Base-by-base conservation (phyloP, 495 filamentous ascomycete species). In the Hypoxylon crocopeplum region DNA sequence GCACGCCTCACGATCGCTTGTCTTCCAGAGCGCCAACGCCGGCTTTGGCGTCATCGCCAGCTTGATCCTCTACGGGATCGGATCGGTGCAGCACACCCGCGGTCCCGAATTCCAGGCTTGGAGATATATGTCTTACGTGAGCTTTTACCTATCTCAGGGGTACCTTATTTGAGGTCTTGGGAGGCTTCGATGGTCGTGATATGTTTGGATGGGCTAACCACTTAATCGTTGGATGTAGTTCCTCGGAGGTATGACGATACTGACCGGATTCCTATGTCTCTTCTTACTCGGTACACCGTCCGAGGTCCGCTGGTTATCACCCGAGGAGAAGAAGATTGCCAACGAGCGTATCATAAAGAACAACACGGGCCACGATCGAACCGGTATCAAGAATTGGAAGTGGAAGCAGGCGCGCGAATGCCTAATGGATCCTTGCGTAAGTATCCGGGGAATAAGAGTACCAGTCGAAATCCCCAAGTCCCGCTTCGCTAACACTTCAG, bases 21-120 rank as follows among this genome's bases (percentile, higher is more conserved):
- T 77, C 48, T 79, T 74, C 69, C 73, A 77, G 54, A 56, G 72
- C 29, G 57, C 76, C 7, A 79, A 77, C 8, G 78, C 76, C 34
- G 57, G 71, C 20, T 69, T 78, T 42, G 75, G 76, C 27, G 64
- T 76, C 32, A 56, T 77, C 17, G 72, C 67, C 19, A 67, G 72
- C 34, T 49, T 69, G 15, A 59, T 68, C 13, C 59, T 78, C n/a
- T 74, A 74, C 55, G 72, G 72, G 8, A 76, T 76, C 32, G 73
- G 73, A n/a, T 62, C 64, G 3, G 37, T 62, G 2, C 54, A 66
- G 5, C 63, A 74, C 17, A 47, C 45, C 5, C 53, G 67, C 21
- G 56, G 66, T 3, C 54, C 66, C 29, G 61, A 68, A 3, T 69
- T 76, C 13, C 60, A 72, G 30, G 64, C 72, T 3, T 74, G 73